A percentile compares a stretch with the other conserved stretches of the same genome.
phyloP scores from a whole-genome alignment of 73 alveolate species.

The Paramecium primaurelia region DNA sequence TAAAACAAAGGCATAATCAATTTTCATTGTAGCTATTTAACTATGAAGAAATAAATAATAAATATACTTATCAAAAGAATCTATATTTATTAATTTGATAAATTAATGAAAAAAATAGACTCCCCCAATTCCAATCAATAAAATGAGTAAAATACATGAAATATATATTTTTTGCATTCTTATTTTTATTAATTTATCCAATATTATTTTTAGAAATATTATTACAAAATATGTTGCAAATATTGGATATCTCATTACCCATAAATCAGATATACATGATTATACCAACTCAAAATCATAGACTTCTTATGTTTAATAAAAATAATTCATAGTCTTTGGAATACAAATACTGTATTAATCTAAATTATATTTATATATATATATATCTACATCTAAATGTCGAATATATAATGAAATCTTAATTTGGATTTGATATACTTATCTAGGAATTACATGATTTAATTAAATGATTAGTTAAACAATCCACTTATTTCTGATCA shows the following conservation, averaged over 20 bases:
- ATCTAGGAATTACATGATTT: neutral
- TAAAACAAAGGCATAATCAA: neutral
- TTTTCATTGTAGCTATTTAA: neutral
- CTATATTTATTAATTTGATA: neutral
- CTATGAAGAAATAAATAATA: neutral
- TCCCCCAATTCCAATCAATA: neutral
- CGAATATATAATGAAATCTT: neutral
- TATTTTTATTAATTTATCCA: neutral
- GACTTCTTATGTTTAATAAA: neutral
- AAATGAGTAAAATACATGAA: neutral
- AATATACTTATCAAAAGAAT: neutral
- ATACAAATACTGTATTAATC: neutral
- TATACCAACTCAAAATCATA: neutral
- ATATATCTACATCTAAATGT: neutral
- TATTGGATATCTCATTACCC: neutral
- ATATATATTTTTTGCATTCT: neutral
- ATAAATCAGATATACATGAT: neutral
- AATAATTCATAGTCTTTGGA: neutral
- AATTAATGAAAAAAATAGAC: neutral
- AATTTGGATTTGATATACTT: neutral
- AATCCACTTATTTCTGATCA: neutral
- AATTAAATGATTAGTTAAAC: neutral
- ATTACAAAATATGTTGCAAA: neutral
- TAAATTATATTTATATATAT: neutral
- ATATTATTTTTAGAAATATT: neutral